These are phyloP conservation scores for Colletotrichum sidae DNA, from an alignment of 2,329 filamentous ascomycete genomes.

Conservation along the genomic window DNA sequence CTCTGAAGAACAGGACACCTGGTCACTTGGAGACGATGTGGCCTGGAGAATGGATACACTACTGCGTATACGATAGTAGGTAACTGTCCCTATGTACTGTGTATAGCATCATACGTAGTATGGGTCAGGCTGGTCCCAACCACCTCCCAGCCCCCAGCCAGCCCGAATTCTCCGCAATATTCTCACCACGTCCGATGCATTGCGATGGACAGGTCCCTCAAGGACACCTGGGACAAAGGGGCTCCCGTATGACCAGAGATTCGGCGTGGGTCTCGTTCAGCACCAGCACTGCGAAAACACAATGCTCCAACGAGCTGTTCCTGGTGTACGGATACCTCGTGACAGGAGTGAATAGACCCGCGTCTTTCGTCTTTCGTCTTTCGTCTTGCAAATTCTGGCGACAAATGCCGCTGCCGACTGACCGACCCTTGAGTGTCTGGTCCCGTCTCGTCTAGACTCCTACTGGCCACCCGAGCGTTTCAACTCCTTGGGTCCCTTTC, in stretches of 20 bases:
- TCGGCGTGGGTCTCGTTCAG: not conserved
- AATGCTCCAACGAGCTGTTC: too few relatives aligned
- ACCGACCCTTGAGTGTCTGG: too few relatives aligned
- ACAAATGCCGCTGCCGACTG: too few relatives aligned
- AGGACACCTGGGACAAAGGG: conserved; percentile 25
- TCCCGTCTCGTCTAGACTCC: too few relatives aligned
- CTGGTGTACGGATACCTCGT: not conserved
- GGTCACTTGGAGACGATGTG: not conserved
- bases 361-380: too few relatives aligned
- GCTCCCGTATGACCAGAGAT: not conserved
- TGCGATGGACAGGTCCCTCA: conserved; percentile 11
- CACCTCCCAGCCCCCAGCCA: not conserved
- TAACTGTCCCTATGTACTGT: too few relatives aligned
- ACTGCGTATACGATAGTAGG: too few relatives aligned
- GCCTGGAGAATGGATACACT: not conserved
- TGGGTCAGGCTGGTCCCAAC: not conserved
- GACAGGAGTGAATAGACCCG: not conserved
- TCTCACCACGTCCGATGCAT: not conserved
- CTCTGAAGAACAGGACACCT: not conserved
- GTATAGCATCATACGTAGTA: too few relatives aligned
- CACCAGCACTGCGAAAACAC: too few relatives aligned
- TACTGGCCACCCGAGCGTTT: too few relatives aligned
- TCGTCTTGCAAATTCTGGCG: too few relatives aligned
- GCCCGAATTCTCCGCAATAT: conserved; percentile 9
- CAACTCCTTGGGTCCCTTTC: too few relatives aligned